phyloP scores from a whole-genome alignment of 2,329 filamentous ascomycete species.

The Tolypocladium guangdongense region DNA sequence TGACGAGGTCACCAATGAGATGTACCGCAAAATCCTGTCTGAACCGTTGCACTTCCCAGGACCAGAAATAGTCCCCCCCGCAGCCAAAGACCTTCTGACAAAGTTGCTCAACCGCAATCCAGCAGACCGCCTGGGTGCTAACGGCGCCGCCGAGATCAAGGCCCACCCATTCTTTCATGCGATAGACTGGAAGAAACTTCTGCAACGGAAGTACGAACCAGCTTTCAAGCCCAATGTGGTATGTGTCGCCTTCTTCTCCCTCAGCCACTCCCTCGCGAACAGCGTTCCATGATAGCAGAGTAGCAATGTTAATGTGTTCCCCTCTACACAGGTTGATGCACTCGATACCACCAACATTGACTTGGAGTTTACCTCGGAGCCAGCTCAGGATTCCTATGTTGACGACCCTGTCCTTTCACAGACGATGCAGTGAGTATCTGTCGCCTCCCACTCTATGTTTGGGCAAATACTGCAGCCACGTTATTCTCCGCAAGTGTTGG shows the following conservation, averaged over 20 bases:
- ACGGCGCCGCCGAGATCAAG: slow-evolving; percentile 95
- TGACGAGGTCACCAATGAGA: slow-evolving; percentile 97
- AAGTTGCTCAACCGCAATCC: slow-evolving; percentile 89
- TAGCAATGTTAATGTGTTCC: background rate
- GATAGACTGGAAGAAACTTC: slow-evolving; percentile 94
- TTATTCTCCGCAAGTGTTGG: no score
- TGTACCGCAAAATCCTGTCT: slow-evolving; percentile 97
- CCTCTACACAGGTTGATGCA: slow-evolving; percentile 55
- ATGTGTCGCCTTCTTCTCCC: slow-evolving; percentile 32
- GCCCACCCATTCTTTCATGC: slow-evolving; percentile 97
- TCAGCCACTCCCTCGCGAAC: no score
- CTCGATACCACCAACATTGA: slow-evolving; percentile 92
- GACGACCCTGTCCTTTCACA: slow-evolving; percentile 85
- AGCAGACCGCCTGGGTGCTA: slow-evolving; percentile 77
- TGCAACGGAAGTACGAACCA: slow-evolving; percentile 96
- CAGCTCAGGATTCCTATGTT: slow-evolving; percentile 83
- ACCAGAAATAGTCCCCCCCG: slow-evolving; percentile 84
- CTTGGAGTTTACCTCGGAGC: slow-evolving; percentile 79
- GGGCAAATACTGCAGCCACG: no score
- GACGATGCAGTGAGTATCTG: slow-evolving; percentile 56
- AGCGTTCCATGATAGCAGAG: background rate
- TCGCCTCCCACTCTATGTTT: no score
- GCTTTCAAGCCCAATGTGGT: slow-evolving; percentile 96
- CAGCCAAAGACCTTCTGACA: slow-evolving; percentile 83
- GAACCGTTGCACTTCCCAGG: slow-evolving; percentile 76